Evolutionary conservation across 176 grass and related monocot genomes (phyloP), one percentile per base, ranked within the genome.

Genomic region (Pontederia crassipes): DNA sequence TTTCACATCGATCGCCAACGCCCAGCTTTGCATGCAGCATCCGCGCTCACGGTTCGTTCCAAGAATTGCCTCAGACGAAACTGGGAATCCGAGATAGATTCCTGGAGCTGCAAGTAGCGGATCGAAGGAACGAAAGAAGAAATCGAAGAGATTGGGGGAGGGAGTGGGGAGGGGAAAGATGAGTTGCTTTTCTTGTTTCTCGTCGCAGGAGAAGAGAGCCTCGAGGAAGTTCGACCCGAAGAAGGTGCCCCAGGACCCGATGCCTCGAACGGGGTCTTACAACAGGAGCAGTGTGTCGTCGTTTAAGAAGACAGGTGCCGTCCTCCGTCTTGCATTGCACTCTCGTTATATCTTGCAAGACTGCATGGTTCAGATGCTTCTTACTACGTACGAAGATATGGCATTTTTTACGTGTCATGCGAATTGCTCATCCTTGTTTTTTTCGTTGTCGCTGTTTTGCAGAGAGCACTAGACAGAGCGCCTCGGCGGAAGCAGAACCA

Each of bases 101-200:
- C 8, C 4, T 55, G 14, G 54, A 17, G 32, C 32, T 40, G 6
- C 32, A 40, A 7, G 32, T 7, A 40, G 32, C 32, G 32, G 32
- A 40, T 40, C 32, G 6, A 40, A 40, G 32, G 32, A 7, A 40
- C 2, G 0, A 40, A 40, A 3, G 4, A 40, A 40, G 32, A 40
- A 40, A 40, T 40, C 6, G 2, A 40, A 40, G 20, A 24, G 20
- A 24, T 0, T 0, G 20, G 1, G 20, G 20, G 20, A 24, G 20
- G 20, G 20, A 24, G 20, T 24, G 20, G 0, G 20, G 20, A 24
- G 20, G 1, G 2, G 4, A 40, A 28, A 72, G 28, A 88, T 88
- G 87, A 85, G 70, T 50, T 97, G 81, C 60, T 91, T 91, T 72
- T 71, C 71, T 12, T 97, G 92, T 65, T 97, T 91, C 72, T 81